phyloP scores from a whole-genome alignment of 495 filamentous ascomycete genomes.

The Aspergillus hancockii region DNA sequence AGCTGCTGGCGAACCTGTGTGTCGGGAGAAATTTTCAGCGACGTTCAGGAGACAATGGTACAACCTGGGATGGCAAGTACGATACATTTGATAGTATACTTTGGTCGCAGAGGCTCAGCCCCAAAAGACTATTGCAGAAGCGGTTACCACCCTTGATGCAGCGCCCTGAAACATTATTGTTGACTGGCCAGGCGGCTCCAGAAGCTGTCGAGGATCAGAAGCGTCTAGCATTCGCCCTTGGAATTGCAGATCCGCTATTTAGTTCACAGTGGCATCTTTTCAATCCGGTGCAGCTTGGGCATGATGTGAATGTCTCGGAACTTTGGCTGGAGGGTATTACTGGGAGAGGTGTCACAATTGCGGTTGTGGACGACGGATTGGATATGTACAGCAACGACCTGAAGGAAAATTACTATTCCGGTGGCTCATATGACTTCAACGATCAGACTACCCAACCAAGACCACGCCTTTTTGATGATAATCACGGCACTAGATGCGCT shows the following conservation, averaged over 20 bases:
- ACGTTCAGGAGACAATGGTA: no score
- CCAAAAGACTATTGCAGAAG: no score
- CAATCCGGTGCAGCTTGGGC: conserved; percentile 76
- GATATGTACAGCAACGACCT: conserved; percentile 97
- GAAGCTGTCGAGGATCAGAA: conserved; percentile 57
- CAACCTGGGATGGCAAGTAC: no score
- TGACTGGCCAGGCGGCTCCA: conserved; percentile 41
- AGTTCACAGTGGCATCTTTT: conserved; percentile 92
- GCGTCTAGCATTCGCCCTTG: conserved; percentile 61
- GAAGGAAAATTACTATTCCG: conserved; percentile 85
- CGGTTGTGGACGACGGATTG: conserved; percentile 93
- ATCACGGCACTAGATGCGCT: conserved; percentile 89
- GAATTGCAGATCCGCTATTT: conserved; percentile 88
- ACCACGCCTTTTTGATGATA: conserved; percentile 77
- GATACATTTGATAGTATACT: conserved; percentile 76
- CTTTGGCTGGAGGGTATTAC: conserved; percentile 95
- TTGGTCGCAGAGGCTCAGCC: conserved; percentile 80
- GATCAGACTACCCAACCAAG: conserved; percentile 75
- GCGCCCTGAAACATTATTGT: conserved; percentile 42
- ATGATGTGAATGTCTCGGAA: conserved; percentile 93
- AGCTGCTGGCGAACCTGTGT: no score
- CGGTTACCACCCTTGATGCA: conserved; percentile 74
- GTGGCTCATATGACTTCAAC: conserved; percentile 95
- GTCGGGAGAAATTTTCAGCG: no score
- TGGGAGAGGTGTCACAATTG: conserved; percentile 81